Base-by-base conservation (phyloP, 2,329 filamentous ascomycete genomes). In the Zopfia rhizophila region DNA sequence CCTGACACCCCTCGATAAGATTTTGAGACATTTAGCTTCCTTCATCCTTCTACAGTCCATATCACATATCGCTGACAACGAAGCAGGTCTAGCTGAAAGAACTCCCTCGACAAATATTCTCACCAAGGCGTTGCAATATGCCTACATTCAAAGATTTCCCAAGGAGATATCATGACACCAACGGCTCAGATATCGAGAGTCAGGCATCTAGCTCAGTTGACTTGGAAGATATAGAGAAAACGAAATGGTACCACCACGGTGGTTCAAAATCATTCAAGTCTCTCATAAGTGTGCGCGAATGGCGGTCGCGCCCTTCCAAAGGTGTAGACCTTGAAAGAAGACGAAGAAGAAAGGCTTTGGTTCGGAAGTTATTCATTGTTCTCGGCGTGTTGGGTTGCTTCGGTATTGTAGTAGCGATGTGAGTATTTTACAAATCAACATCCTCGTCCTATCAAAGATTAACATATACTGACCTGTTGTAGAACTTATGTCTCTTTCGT, bases 401-500 rank as follows among this genome's bases (percentile, higher is more conserved):
- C 32, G 56, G 60, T 13, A 27, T 50, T n/a, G 46, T 58, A 17
- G 58, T 53, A 17, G 55, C 35, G 13, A 48, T 62, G 59, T 60
- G 45, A 50, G 56, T 38, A 7, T 18, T 8, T n/a, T n/a, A 5
- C 5, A 13, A 11, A 4, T 16, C 7, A 14, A 24, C 16, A 32
- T 13, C 14, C 11, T 4, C 11, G 3, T 16, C 7, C 18, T n/a
- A 30, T 21, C 18, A 28, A 11, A 14, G 12, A 4, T 30, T 5
- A 17, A 31, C 17, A 12, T 5, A 11, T 6, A 16, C 48, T 63
- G 24, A 64, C 41, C 13, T 19, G 14, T 3, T 11, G 2, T 14
- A 66, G 65, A 21, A 55, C 58, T 31, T 67, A 66, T 35, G 38
- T 61, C 12, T 54, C 56, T 7, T 46, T 67, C 13, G 58, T 66